These are phyloP conservation scores for Aspergillus nanangensis DNA, from an alignment of 495 filamentous ascomycete species.

Conservation along the genomic window DNA sequence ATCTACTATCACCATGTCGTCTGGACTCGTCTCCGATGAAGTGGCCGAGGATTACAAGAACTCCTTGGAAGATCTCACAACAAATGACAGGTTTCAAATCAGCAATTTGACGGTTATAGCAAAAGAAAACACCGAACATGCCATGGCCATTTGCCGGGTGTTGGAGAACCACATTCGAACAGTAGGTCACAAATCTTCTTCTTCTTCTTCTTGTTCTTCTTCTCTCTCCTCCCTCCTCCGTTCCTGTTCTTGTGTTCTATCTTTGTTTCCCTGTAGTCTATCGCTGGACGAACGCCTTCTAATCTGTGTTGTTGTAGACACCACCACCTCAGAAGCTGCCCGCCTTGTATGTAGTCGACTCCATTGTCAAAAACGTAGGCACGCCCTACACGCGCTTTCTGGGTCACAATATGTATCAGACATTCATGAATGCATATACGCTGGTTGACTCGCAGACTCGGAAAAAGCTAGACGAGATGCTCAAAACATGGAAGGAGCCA, in stretches of 20 bases:
- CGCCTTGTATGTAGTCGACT: conserved; percentile 96
- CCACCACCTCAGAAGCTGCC: conserved; percentile 83
- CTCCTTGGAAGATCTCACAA: conserved; percentile 83
- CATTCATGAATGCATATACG: conserved; percentile 93
- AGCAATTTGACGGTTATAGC: conserved; percentile 94
- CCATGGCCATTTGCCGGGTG: conserved; percentile 81
- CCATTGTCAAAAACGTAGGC: conserved; percentile 96
- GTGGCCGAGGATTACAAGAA: conserved; percentile 93
- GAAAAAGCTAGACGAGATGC: conserved; percentile 90
- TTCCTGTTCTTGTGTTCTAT: conserved; percentile 9
- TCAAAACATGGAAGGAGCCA: conserved; percentile 97
- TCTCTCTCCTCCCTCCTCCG: conserved; percentile 9
- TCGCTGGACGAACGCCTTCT: conserved; percentile 27
- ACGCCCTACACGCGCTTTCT: conserved; percentile 95
- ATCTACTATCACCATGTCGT: conserved; percentile 58
- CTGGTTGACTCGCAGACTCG: conserved; percentile 78
- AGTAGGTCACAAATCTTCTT: too few relatives aligned
- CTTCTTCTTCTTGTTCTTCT: too few relatives aligned
- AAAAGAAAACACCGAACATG: conserved; percentile 92
- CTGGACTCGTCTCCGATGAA: conserved; percentile 70
- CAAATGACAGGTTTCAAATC: conserved; percentile 89
- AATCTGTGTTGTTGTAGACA: conserved; percentile 54
- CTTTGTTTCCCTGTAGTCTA: conserved; percentile 16
- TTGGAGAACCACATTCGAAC: conserved; percentile 88
- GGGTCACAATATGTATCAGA: conserved; percentile 83